These are phyloP conservation scores for Zangia roseola DNA, from an alignment of 768 basidiomycete genomes.

Conservation along the genomic window DNA sequence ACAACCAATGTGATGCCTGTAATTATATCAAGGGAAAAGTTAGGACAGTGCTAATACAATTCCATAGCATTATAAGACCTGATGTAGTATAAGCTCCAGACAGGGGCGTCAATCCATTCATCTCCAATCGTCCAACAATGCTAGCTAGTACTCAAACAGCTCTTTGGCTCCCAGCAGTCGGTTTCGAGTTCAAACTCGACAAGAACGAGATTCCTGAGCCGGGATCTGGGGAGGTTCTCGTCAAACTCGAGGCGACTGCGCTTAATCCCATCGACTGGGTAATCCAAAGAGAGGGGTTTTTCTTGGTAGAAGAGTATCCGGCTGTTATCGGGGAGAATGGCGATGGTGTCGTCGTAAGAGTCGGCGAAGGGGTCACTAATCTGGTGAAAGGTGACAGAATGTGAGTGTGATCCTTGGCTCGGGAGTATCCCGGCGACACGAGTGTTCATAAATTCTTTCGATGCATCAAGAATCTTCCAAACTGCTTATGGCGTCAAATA, in stretches of 20 bases:
- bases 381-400: slow-evolving; percentile 37
- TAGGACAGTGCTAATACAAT: too few species aligned
- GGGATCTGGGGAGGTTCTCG: slow-evolving; percentile 41
- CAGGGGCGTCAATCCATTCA: slow-evolving; percentile 1
- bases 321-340: slow-evolving; percentile 36
- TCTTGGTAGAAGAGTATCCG: slow-evolving; percentile 35
- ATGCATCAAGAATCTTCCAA: slow-evolving; percentile 4
- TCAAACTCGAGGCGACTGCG: slow-evolving; percentile 40
- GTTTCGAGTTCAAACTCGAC: slow-evolving; percentile 10
- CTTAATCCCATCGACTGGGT: slow-evolving; percentile 45
- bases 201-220: slow-evolving; percentile 31
- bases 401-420: slow-evolving; percentile 16
- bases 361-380: slow-evolving; percentile 36
- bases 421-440: too few species aligned
- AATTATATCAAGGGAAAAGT: too few species aligned
- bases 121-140: neutral
- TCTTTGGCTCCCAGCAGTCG: slow-evolving; percentile 16
- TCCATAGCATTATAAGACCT: too few species aligned
- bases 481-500: slow-evolving; percentile 1
- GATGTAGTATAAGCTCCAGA: neutral
- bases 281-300: slow-evolving; percentile 6
- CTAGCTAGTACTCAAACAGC: slow-evolving; percentile 16
- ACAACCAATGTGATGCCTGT: too few species aligned
- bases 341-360: slow-evolving; percentile 37
- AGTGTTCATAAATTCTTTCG: neutral